Conservation (phyloP, 768 basidiomycete species). For the Boletus vermiculosoides region DNA sequence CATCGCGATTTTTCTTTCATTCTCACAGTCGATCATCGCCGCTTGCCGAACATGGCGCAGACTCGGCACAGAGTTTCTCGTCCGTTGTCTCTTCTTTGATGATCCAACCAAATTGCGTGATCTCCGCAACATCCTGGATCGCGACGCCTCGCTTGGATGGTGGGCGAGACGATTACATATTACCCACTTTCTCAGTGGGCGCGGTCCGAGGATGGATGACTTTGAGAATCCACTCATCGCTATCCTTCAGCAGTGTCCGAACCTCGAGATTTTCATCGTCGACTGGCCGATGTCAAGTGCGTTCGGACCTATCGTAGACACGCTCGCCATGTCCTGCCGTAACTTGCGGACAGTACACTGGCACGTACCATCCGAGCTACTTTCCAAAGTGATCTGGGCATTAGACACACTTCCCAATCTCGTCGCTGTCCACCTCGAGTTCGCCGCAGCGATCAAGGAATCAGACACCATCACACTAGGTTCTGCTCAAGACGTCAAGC, state of each 20-base stretch:
- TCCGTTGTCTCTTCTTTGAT: constrained; percentile 66
- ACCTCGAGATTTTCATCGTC: constrained; percentile 70
- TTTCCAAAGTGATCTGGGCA: constrained; percentile 72
- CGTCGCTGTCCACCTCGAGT: constrained; percentile 55
- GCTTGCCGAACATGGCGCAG: constrained; percentile 65
- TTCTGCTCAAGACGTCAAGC: constrained; percentile 53
- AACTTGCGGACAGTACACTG: constrained; percentile 62
- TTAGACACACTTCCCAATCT: constrained; percentile 60
- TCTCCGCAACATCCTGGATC: constrained; percentile 52
- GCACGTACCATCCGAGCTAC: constrained; percentile 51
- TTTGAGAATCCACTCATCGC: constrained; percentile 55
- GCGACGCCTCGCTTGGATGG: constrained; percentile 58
- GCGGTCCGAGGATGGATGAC: constrained; percentile 43
- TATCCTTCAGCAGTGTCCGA: constrained; percentile 64
- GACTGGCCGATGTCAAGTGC: constrained; percentile 60
- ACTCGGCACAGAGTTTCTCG: constrained; percentile 64
- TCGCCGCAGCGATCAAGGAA: constrained; percentile 33
- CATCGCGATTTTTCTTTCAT: not conserved
- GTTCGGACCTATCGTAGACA: constrained; percentile 64
- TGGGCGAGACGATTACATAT: constrained; percentile 75
- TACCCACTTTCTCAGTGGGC: constrained; percentile 46
- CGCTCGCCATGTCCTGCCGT: constrained; percentile 51
- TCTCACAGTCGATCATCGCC: constrained; percentile 56
- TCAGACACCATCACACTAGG: constrained; percentile 56
- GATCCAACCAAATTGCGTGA: constrained; percentile 53